Evolutionary conservation across 1,139 yeast genomes (phyloP), one percentile per base, ranked within the genome.

Genomic region (Kodamaea arcana): DNA sequence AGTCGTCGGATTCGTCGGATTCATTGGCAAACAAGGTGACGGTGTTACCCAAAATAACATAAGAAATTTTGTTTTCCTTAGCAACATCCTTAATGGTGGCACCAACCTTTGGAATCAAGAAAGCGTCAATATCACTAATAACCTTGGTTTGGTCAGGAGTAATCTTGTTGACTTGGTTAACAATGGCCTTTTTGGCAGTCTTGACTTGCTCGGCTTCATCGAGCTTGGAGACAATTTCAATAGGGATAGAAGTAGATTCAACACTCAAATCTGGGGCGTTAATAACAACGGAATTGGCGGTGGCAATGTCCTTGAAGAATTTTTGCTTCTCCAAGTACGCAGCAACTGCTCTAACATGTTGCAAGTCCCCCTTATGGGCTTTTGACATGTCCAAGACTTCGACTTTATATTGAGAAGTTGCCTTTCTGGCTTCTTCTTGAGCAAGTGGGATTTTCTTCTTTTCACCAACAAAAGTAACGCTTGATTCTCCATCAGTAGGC

Each of bases 341-440:
- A 30, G 90, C 82, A 39, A 90, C 69, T 25, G 80, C 75, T 48
- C 77, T 77, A 23, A 94, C 95, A 51, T 90, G 97, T 21, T 65
- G 56, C 40, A 79, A 59, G 52, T 84, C 80, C 50, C 85, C 86
- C 51, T 86, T 85, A 58, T 90, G 96, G 26, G 97, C 95, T 57
- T 77, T 81, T 16, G 94, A 79, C 64, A 90, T 80, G 49, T 86
- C 94, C 53, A 90, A 70, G 16, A 78, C 65, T 48, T 83, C 88
- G 31, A 83, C 79, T 47, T 63, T 66, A 52, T 59, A 69, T 46
- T 65, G 69, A 27, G 59, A 72, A 52, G 69, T 75, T 66, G 33
- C 69, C 59, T 46, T 81, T 74, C 57, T 64, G 62, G 76, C 58
- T 62, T 62, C 59, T 72, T 72, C 72, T 46, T 83, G 71, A 23